These are phyloP conservation scores for Phytophthora meadii DNA, from an alignment of 352 stramenopile species.

Conservation along the genomic window DNA sequence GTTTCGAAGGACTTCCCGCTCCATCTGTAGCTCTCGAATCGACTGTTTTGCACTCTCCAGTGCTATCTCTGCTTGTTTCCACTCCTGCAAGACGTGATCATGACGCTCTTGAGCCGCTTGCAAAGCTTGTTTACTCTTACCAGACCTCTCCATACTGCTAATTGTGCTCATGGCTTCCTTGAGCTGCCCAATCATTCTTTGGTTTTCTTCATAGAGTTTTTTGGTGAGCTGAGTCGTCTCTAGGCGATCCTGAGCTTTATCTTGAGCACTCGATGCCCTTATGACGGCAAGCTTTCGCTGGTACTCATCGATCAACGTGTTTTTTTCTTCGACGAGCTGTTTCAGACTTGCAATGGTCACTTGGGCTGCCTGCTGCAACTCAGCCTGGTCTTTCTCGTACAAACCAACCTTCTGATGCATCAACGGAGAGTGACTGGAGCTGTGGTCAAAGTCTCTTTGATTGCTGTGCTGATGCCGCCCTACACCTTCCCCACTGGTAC, in stretches of 20 bases:
- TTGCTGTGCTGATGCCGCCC: slow-evolving; percentile 29
- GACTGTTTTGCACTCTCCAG: slow-evolving; percentile 53
- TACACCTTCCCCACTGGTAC: slow-evolving; percentile 38
- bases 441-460: slow-evolving; percentile 25
- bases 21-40: slow-evolving; percentile 68
- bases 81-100: slow-evolving; percentile 72
- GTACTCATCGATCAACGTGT: slow-evolving; percentile 65
- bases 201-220: slow-evolving; percentile 83
- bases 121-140: slow-evolving; percentile 64
- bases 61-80: slow-evolving; percentile 74
- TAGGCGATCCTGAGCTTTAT: slow-evolving; percentile 59
- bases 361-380: slow-evolving; percentile 78
- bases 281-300: slow-evolving; percentile 60
- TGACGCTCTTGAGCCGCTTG: slow-evolving; percentile 70
- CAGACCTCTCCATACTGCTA: slow-evolving; percentile 61
- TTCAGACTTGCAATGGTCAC: slow-evolving; percentile 86
- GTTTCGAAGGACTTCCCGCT: slow-evolving; percentile 56
- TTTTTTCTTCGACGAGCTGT: slow-evolving; percentile 81
- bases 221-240: slow-evolving; percentile 67
- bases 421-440: slow-evolving; percentile 40
- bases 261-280: slow-evolving; percentile 53
- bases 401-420: slow-evolving; percentile 74
- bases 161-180: slow-evolving; percentile 79
- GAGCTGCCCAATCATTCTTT: slow-evolving; percentile 73
- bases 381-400: slow-evolving; percentile 80